Evolutionary conservation across 2,329 filamentous ascomycete species (phyloP).

Genomic region (Pestalotiopsis sp.): DNA sequence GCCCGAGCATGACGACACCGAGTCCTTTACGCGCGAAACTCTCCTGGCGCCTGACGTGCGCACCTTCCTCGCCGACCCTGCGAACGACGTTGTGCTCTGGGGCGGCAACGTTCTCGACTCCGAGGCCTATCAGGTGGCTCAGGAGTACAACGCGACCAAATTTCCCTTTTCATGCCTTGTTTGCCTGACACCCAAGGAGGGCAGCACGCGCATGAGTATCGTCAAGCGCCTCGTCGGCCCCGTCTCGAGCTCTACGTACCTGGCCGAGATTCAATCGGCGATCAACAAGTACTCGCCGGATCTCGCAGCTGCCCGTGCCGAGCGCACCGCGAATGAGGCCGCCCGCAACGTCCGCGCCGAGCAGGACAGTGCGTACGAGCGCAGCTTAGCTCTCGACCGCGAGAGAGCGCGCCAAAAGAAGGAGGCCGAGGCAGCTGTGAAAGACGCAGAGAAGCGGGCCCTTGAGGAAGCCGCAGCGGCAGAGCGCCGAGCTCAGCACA

Average conservation of each 20-base stretch:
- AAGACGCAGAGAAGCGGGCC: conserved; percentile 64
- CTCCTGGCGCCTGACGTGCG: conserved; percentile 75
- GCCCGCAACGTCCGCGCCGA: conserved; percentile 79
- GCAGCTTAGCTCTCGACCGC: conserved; percentile 82
- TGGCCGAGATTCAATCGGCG: conserved; percentile 71
- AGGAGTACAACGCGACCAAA: conserved; percentile 83
- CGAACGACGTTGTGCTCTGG: conserved; percentile 85
- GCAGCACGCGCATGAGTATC: conserved; percentile 86
- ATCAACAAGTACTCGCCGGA: conserved; percentile 77
- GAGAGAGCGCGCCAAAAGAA: conserved; percentile 76
- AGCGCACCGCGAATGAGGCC: conserved; percentile 77
- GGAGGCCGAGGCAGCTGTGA: conserved; percentile 72
- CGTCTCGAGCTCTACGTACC: conserved; percentile 67
- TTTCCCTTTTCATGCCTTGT: conserved; percentile 88
- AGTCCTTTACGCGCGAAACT: conserved; percentile 77
- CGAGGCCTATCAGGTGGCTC: conserved; percentile 91
- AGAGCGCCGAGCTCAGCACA: conserved; percentile 41
- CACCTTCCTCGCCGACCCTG: conserved; percentile 70
- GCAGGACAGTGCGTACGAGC: conserved; percentile 92
- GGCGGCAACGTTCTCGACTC: conserved; percentile 89
- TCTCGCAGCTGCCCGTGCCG: conserved; percentile 71
- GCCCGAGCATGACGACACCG: conserved; percentile 92
- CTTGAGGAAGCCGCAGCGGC: conserved; percentile 64
- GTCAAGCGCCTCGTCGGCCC: conserved; percentile 77
- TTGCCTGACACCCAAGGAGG: conserved; percentile 82